These are phyloP conservation scores for Leccinum fibrillosum DNA, from an alignment of 768 basidiomycete genomes.

Conservation along the genomic window DNA sequence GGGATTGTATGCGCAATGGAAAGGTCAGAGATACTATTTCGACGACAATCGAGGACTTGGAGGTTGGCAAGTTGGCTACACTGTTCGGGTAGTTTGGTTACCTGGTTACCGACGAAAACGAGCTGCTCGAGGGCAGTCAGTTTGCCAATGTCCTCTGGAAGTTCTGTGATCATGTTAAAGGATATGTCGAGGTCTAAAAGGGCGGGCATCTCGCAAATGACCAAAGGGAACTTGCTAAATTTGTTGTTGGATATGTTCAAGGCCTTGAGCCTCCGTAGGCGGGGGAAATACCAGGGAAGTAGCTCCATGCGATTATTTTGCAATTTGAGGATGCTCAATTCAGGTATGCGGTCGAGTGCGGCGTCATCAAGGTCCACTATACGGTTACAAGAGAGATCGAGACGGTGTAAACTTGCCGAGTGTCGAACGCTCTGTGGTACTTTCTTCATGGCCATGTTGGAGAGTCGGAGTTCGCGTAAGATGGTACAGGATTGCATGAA, in stretches of 20 bases:
- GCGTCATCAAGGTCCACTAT: slow-evolving; percentile 88
- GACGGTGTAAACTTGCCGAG: slow-evolving; percentile 65
- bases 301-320: slow-evolving; percentile 92
- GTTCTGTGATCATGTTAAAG: slow-evolving; percentile 82
- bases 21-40: slow-evolving; percentile 82
- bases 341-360: slow-evolving; percentile 70
- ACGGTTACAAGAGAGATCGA: slow-evolving; percentile 90
- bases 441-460: slow-evolving; percentile 92
- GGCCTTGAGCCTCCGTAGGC: slow-evolving; percentile 63
- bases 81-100: slow-evolving; percentile 66
- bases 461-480: slow-evolving; percentile 81
- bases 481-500: slow-evolving; percentile 87
- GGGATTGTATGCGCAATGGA: slow-evolving; percentile 66
- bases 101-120: slow-evolving; percentile 81
- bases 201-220: slow-evolving; percentile 68
- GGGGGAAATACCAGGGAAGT: slow-evolving; percentile 82
- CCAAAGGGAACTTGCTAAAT: slow-evolving; percentile 70
- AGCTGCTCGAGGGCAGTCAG: slow-evolving; percentile 68
- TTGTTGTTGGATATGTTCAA: slow-evolving; percentile 98
- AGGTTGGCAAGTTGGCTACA: slow-evolving; percentile 57
- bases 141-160: slow-evolving; percentile 77
- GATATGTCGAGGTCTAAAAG: slow-evolving; percentile 89
- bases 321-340: slow-evolving; percentile 63
- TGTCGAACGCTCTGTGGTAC: slow-evolving; percentile 83
- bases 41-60: slow-evolving; percentile 73